Base-by-base conservation (phyloP, 1,284 basidiomycete genomes). In the Agroathelia rolfsii region DNA sequence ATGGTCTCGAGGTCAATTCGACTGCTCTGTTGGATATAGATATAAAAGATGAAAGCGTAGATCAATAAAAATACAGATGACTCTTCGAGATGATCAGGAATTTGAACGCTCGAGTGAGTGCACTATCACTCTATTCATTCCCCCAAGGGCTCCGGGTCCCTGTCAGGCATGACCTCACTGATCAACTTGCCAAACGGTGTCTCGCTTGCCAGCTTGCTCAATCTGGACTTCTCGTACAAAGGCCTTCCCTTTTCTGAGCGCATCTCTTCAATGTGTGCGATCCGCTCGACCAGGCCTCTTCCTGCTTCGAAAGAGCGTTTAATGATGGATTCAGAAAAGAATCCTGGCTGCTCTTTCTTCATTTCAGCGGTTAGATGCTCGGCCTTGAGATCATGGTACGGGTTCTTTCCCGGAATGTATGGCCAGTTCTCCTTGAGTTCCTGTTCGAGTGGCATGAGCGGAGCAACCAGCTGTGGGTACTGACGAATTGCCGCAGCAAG, bases 401-500 rank as follows among this genome's bases (percentile, higher is more conserved):
- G 30, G 13, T 37, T 26, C 30, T 38, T 35, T 4, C 29, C 30
- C 10, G 45, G 37, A 16, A 43, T 37, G 31, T 50, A 53, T 1
- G 54, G 53, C 76, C 76, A 80, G 19, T 51, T 49, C 14, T 37
- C 46, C 44, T 59, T 64, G 32, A 71, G 49, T 33, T 65, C 59
- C 39, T 66, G 52, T 46, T 82, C 78, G 14, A 80, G 47, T 2
- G 69, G 67, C 18, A 63, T 45, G 2, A 81, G 57, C n/a, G n/a
- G n/a, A 24, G 46, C 50, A 9, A 79, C 43, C 5, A 79, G 48
- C 2, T 54, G 45, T 2, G 69, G 68, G 36, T 69, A 49, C 13
- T 56, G 48, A 26, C 52, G 44, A 19, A 79, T 33, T 13, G 47
- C 50, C 6, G 50, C 41, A 6, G 42, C 42, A 12, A 77, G 44